Base-by-base conservation (phyloP, 805 yeast species). In the Starmerella bacillaris region DNA sequence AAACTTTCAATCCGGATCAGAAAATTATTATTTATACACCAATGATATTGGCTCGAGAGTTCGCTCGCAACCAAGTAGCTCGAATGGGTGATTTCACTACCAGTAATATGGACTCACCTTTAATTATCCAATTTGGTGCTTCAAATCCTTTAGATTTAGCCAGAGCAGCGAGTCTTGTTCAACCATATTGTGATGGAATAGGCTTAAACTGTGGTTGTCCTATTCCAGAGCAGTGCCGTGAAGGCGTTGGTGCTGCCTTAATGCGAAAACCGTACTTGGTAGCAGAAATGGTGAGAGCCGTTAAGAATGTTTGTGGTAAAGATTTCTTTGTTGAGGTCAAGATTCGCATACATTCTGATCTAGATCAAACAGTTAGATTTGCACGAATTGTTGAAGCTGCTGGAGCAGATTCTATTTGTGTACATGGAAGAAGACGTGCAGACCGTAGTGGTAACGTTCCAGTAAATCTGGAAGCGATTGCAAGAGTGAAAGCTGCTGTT, bases 171-270 rank as follows among this genome's bases (percentile, higher is more conserved):
- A 82, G 78, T 35, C 73, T 89, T 83, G 71, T 84, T n/a, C 69
- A 69, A 38, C 94, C 94, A 0, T 80, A 71, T 51, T 84, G 79
- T 31, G 95, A 86, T 56, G 98, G 92, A 0, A 72, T 89, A 28
- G 95, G 96, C 0, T 64, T 89, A 38, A 89, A 89, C 60, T 89
- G 96, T 56, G 98, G 98, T 0, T 89, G 98, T 58, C 98, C 98
- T 1, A 83, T 89, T 34, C 77, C 75, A 42, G 96, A 86, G 44
- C 96, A 89, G 54, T 78, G 80, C 11, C 64, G 93, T 30, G 94
- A 83, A 53, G 98, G 96, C 18, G 84, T 89, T 12, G 98, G 98
- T 4, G 94, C 95, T 2, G 95, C 95, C 0, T 63, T 89, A 37
- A 84, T 89, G 79, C 63, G 74, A 19, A 74, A 78, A 42, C 78